Conservation (phyloP, 2,329 filamentous ascomycete genomes). For the Diatrype stigma region DNA sequence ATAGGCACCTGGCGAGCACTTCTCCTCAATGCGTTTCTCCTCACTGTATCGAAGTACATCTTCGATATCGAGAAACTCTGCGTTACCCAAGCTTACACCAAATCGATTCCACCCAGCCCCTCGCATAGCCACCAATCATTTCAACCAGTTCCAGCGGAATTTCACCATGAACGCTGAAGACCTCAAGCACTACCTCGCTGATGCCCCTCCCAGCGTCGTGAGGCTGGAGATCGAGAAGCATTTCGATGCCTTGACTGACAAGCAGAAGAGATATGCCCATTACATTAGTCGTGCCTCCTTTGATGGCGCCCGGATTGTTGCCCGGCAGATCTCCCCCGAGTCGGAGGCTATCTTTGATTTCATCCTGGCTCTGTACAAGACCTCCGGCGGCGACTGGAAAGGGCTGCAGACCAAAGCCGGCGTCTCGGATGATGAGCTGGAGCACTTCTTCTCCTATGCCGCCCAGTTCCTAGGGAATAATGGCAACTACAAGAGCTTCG, state of each 20-base stretch:
- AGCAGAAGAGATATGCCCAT: conserved; percentile 88
- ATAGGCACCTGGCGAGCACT: not conserved
- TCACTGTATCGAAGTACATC: conserved; percentile 1
- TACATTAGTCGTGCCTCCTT: conserved; percentile 80
- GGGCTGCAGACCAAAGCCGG: conserved; percentile 60
- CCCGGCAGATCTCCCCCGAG: conserved; percentile 78
- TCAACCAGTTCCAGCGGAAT: not conserved
- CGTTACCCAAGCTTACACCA: conserved; percentile 4
- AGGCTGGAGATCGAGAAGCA: conserved; percentile 87
- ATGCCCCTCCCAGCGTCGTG: conserved; percentile 84
- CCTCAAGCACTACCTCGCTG: conserved; percentile 77
- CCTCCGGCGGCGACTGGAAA: conserved; percentile 66
- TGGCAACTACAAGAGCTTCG: conserved; percentile 85
- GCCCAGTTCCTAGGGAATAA: conserved; percentile 75
- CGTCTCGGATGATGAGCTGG: conserved; percentile 60
- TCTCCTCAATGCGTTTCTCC: conserved; percentile 2
- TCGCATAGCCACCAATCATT: conserved; percentile 7
- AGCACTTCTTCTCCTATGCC: conserved; percentile 70
- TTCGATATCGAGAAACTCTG: conserved; percentile 1
- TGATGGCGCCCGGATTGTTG: conserved; percentile 70
- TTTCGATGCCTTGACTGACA: conserved; percentile 71
- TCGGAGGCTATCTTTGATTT: conserved; percentile 78
- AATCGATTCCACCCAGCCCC: conserved; percentile 2
- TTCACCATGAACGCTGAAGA: conserved; percentile 55
- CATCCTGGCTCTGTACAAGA: conserved; percentile 67